Percentiles rank a stretch among this genome's conserved stretches.
phyloP scores from a whole-genome alignment of 495 filamentous ascomycete genomes.

The Talaromyces nanjingensis region DNA sequence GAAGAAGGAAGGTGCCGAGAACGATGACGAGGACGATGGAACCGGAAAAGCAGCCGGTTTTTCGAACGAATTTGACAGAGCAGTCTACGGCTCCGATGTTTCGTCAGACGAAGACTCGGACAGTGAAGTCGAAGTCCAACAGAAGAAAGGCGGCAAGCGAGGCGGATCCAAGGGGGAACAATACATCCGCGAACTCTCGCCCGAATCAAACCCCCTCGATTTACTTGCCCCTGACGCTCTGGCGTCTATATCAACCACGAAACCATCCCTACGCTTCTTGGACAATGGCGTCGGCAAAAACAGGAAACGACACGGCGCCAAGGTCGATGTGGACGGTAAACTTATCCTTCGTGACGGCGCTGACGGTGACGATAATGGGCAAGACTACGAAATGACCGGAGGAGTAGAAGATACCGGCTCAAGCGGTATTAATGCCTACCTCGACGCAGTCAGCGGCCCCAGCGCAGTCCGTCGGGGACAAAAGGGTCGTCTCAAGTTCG shows the following conservation, averaged over 20 bases:
- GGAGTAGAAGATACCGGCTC: conserved; percentile 31
- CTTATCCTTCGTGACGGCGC: conserved; percentile 63
- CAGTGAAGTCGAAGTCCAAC: conserved; percentile 31
- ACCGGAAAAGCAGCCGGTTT: conserved; percentile 36
- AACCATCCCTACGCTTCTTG: conserved; percentile 54
- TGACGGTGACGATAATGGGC: no score
- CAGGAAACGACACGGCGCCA: conserved; percentile 49
- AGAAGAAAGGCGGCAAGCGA: conserved; percentile 37
- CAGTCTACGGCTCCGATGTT: conserved; percentile 84
- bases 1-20: conserved; percentile 50
- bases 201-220: conserved; percentile 86
- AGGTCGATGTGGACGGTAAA: conserved; percentile 80
- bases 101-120: conserved; percentile 53
- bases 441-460: conserved; percentile 78
- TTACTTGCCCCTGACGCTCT: conserved; percentile 81
- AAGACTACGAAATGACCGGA: conserved; percentile 56
- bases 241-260: conserved; percentile 87
- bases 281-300: conserved; percentile 35
- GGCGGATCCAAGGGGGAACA: conserved; percentile 35
- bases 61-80: conserved; percentile 90
- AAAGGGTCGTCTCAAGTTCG: conserved; percentile 82
- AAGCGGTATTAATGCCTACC: conserved; percentile 78
- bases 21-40: conserved; percentile 39
- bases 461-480: conserved; percentile 76
- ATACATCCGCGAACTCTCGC: conserved; percentile 80